Percentiles rank a stretch among this genome's conserved stretches.
Evolutionary conservation across 2,329 filamentous ascomycete species (phyloP).

Genomic region (Incumbomyces delicatus): DNA sequence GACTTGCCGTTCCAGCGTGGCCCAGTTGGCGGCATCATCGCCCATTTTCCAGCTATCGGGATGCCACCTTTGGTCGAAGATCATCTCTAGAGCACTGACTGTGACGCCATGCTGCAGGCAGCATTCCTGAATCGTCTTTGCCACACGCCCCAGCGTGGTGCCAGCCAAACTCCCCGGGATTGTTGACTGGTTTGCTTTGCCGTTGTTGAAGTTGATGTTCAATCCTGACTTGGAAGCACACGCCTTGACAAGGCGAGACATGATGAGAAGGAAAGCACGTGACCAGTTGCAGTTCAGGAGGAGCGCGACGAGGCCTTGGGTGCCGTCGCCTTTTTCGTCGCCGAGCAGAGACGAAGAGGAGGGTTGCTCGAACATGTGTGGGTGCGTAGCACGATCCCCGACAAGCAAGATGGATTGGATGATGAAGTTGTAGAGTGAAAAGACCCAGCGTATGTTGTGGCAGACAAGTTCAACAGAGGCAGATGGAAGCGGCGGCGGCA

Average conservation of each 20-base stretch:
- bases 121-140: constrained; percentile 36
- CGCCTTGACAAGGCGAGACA: constrained; percentile 20
- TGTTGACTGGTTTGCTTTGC: neutral
- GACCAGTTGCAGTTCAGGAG: constrained; percentile 66
- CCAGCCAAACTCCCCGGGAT: neutral
- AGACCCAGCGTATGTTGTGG: constrained; percentile 68
- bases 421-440: constrained; percentile 53
- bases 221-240: constrained; percentile 38
- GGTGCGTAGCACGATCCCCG: constrained; percentile 25
- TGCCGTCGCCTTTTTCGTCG: constrained; percentile 16
- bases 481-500: constrained; percentile 20
- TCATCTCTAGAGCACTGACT: constrained; percentile 15
- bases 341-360: constrained; percentile 7
- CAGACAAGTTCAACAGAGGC: constrained; percentile 64
- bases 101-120: constrained; percentile 16
- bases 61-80: constrained; percentile 16
- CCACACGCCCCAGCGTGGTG: constrained; percentile 39
- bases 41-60: constrained; percentile 1
- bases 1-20: constrained; percentile 11
- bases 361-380: constrained; percentile 15
- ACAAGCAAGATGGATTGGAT: constrained; percentile 44
- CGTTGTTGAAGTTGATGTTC: constrained; percentile 43
- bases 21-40: neutral
- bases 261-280: constrained; percentile 59
- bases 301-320: constrained; percentile 32